phyloP scores from a whole-genome alignment of 2,329 filamentous ascomycete genomes.

The Calonectria multiphialidica region DNA sequence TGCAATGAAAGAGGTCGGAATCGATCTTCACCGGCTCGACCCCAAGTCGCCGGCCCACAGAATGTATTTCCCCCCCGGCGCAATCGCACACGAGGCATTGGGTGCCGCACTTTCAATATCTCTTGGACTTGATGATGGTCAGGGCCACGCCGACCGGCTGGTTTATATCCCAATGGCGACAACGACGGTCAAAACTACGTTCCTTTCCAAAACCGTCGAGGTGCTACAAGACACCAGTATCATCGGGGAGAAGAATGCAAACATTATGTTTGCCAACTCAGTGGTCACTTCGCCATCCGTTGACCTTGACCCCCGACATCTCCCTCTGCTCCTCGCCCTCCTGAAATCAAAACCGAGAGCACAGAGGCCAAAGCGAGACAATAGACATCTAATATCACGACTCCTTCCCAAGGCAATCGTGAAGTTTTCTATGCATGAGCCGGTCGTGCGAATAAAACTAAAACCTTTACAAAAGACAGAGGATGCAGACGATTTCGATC shows the following conservation, averaged over 20 bases:
- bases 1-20: slow-evolving; percentile 95
- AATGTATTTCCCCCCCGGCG: slow-evolving; percentile 96
- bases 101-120: slow-evolving; percentile 93
- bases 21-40: slow-evolving; percentile 92
- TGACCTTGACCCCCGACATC: slow-evolving; percentile 90
- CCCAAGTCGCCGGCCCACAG: slow-evolving; percentile 93
- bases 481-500: slow-evolving; percentile 86
- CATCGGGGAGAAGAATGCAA: slow-evolving; percentile 88
- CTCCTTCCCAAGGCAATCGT: slow-evolving; percentile 93
- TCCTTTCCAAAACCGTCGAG: slow-evolving; percentile 94
- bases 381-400: slow-evolving; percentile 83
- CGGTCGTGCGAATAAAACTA: slow-evolving; percentile 89
- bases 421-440: slow-evolving; percentile 97
- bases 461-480: slow-evolving; percentile 77
- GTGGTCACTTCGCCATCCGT: slow-evolving; percentile 96
- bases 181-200: slow-evolving; percentile 91
- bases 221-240: slow-evolving; percentile 77
- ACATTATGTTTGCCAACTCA: slow-evolving; percentile 95
- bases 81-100: slow-evolving; percentile 94
- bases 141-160: slow-evolving; percentile 85
- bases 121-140: slow-evolving; percentile 90
- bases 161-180: slow-evolving; percentile 98
- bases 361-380: slow-evolving; percentile 53
- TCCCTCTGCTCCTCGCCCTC: slow-evolving; percentile 86
- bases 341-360: slow-evolving; percentile 67